Base-by-base conservation (phyloP, 805 yeast genomes). In the Diddensiella santjacobensis region DNA sequence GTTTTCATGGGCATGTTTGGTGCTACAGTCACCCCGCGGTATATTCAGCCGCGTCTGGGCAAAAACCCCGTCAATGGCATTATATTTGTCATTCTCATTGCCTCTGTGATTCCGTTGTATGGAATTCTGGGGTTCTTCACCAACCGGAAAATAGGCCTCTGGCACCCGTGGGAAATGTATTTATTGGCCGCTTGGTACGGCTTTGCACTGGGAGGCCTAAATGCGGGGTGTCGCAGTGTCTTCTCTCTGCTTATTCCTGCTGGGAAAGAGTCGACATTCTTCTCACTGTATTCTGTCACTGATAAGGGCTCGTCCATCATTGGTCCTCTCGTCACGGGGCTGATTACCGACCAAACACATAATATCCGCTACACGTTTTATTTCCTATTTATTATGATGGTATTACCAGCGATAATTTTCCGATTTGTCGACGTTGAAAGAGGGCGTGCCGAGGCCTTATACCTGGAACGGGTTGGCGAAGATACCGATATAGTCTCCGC, bases 221-320 rank as follows among this genome's bases (percentile, higher is more conserved):
- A 84, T 5, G 82, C 91, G 0, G 71, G 82, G 1, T 77, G 88
- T 22, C 71, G 93, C 42, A 80, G 89, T 1, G 68, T 83, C 3
- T 85, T 79, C 62, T 75, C 86, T 26, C 63, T 83, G 59, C 72
- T 85, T 45, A 83, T 85, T 39, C 95, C 95, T 17, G 72, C 69
- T 40, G 93, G 93, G 3, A 80, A 78, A 56, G 95, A 86, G 59
- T 79, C 84, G 2, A 79, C 83, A 4, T 85, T 84, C 60, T 85
- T 86, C 65, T 83, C 91, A 11, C 68, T 85, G 38, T 86, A 81
- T 64, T 77, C 86, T 36, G 80, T 85, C 35, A 86, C 95, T 1
- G 93, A 85, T 63, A 85, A 86, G 59, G 91, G 93, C 2, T 81
- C 87, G 3, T 80, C 87, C 0, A 77, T 85, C 3, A 54, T 85